Evolutionary conservation across 306 rosid species (phyloP), one percentile per base, ranked within the genome.

Genomic region (Hippophae rhamnoides): DNA sequence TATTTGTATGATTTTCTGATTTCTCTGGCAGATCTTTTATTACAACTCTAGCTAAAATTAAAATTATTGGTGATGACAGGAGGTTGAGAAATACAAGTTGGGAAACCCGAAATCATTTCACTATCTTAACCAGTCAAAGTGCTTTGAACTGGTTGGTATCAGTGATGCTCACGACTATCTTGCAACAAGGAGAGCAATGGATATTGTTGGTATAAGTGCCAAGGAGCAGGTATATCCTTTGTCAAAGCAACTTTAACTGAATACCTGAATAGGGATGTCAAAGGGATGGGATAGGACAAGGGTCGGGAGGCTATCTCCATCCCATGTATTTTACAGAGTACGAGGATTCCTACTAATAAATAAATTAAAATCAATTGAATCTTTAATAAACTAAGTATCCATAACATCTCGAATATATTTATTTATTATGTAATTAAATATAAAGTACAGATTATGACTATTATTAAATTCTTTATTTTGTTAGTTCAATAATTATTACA

Each of bases 101-200:
- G 97, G 86, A 61, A 65, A 71, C 74, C 94, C 97, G 27, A 86
- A 67, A 73, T 78, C 97, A 61, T 93, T 86, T 79, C 99, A 89
- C 72, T 93, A 88, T 82, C 99, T 93, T 56, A 93, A 93, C 80
- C 99, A 93, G 76, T 88, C 99, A 65, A 79, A 77, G 54, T 93
- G 99, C 74, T 84, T 63, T 51, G 97, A 93, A 61, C 82, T 93
- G 79, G 86, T 67, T 69, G 99, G 83, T 63, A 60, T 79, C 70
- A 93, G 74, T 75, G 97, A 93, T 71, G 73, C 97, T 48, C 99
- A 76, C 57, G 99, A 93, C 60, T 93, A 93, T 64, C 97, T 93
- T 68, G 99, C 97, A 60, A 93, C 99, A 31, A 80, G 99, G 79
- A 88, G 97, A 80, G 99, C 99, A 42, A 93, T 93, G 97, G 99